Base-by-base conservation (phyloP, 352 stramenopile species). In the Blastocystis sp. region DNA sequence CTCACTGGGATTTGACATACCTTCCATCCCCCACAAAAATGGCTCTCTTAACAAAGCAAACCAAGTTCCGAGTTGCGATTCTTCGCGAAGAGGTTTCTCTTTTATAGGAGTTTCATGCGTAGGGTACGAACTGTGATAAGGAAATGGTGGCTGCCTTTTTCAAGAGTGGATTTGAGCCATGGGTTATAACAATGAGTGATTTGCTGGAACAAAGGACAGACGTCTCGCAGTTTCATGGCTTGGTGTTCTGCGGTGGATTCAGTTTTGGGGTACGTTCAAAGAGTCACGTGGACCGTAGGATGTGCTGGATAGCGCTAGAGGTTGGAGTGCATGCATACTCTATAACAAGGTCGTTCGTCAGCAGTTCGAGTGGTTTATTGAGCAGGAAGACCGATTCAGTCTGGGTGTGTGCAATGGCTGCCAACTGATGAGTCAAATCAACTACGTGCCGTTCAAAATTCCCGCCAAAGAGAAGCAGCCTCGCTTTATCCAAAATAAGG, bases 391-490 rank as follows among this genome's bases (percentile, higher is more conserved):
- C 92, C 99, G 97, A 23, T 99, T 99, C 92, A 98, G 94, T 91
- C 94, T 99, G 20, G 97, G 97, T 75, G 94, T 98, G 0, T 99
- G 97, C 92, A 99, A 99, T 91, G 97, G 97, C 54, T 99, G 97
- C 92, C 97, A 99, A 92, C 95, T 99, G 54, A 98, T 99, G 96
- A 96, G 96, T 50, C 92, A 99, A 45, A 94, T 99, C 20, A 97
- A 97, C 55, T 99, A 96, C 95, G 94, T 99, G 55, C 94, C 94
- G 43, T 93, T 91, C 5, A 92, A 94, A 76, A 92, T 92, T 66
- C 68, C 93, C n/a, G 87, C 90, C 20, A 91, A 92, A 59, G 90
- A 93, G n/a, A 90, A 92, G 56, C 94, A 97, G 91, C 96, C 97
- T 54, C 94, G 97, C 8, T 98, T 99, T 87, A 94, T 99, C 68